Percentiles rank a stretch among this genome's conserved stretches.
These are phyloP conservation scores for Xylaria venustula DNA, from an alignment of 495 filamentous ascomycete genomes.

Conservation along the genomic window DNA sequence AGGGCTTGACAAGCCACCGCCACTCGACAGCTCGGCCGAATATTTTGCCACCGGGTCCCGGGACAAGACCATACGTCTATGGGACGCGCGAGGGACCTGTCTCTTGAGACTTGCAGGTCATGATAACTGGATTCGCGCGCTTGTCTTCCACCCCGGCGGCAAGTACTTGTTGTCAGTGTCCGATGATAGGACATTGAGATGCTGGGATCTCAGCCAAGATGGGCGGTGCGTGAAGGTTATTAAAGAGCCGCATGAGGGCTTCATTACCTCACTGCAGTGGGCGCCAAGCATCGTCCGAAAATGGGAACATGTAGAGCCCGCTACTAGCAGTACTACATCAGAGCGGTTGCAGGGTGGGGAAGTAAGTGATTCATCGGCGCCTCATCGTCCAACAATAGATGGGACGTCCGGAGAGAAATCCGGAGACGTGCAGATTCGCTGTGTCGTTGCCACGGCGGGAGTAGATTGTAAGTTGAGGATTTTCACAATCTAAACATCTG, in stretches of 20 bases:
- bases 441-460: conserved; percentile 47
- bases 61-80: conserved; percentile 76
- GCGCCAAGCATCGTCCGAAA: conserved; percentile 58
- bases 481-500: conserved; percentile 26
- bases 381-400: conserved; percentile 38
- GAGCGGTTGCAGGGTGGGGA: conserved; percentile 40
- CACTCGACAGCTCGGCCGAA: conserved; percentile 63
- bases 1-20: conserved; percentile 69
- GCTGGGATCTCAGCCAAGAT: conserved; percentile 81
- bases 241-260: conserved; percentile 69
- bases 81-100: conserved; percentile 69
- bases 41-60: conserved; percentile 74
- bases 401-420: conserved; percentile 27
- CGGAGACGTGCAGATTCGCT: conserved; percentile 32
- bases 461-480: conserved; percentile 46
- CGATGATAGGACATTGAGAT: conserved; percentile 77
- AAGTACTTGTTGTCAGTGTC: conserved; percentile 71
- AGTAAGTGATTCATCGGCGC: conserved; percentile 4
- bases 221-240: conserved; percentile 72
- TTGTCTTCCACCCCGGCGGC: conserved; percentile 77
- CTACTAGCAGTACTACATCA: neutral
- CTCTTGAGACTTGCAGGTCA: conserved; percentile 76
- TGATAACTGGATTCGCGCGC: conserved; percentile 76
- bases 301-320: conserved; percentile 16
- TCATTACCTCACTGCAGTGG: conserved; percentile 74